Percentiles rank a stretch among this genome's conserved stretches.
phyloP scores from a whole-genome alignment of 495 filamentous ascomycete genomes.

The Chaetomium cochliodes region DNA sequence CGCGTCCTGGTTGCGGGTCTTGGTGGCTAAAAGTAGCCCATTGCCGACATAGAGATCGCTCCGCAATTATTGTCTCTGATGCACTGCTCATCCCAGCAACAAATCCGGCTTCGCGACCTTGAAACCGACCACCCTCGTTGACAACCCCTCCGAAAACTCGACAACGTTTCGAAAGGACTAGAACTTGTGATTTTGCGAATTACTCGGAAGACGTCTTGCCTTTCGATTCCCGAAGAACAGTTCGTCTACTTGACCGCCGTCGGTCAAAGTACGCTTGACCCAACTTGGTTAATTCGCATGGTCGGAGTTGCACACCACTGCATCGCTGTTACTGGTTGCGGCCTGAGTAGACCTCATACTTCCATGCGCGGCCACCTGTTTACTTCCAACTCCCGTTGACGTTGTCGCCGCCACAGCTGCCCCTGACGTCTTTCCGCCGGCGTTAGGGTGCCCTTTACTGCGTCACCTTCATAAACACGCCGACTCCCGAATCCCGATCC shows the following conservation, averaged over 20 bases:
- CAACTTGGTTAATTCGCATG: slow-evolving; percentile 29
- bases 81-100: slow-evolving; percentile 23
- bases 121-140: slow-evolving; percentile 27
- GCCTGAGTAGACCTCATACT: slow-evolving; percentile 38
- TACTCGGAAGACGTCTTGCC: slow-evolving; percentile 21
- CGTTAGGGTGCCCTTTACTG: slow-evolving; percentile 11
- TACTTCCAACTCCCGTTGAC: slow-evolving; percentile 14
- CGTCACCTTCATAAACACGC: slow-evolving; percentile 8
- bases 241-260: background rate
- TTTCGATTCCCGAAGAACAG: background rate
- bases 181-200: slow-evolving; percentile 22
- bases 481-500: background rate
- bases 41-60: slow-evolving; percentile 8
- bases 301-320: slow-evolving; percentile 28
- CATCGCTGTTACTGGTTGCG: slow-evolving; percentile 16
- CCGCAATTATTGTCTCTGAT: slow-evolving; percentile 22
- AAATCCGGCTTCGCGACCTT: slow-evolving; percentile 32
- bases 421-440: slow-evolving; percentile 27
- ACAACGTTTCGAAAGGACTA: slow-evolving; percentile 28
- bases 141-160: slow-evolving; percentile 21
- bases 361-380: slow-evolving; percentile 34
- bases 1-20: slow-evolving; percentile 1
- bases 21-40: slow-evolving; percentile 4
- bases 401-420: slow-evolving; percentile 8
- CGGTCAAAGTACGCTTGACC: background rate